A percentile compares a stretch with the other conserved stretches of the same genome.
These are phyloP conservation scores for Gloeostereum incarnatum DNA, from an alignment of 768 basidiomycete genomes.

Conservation along the genomic window DNA sequence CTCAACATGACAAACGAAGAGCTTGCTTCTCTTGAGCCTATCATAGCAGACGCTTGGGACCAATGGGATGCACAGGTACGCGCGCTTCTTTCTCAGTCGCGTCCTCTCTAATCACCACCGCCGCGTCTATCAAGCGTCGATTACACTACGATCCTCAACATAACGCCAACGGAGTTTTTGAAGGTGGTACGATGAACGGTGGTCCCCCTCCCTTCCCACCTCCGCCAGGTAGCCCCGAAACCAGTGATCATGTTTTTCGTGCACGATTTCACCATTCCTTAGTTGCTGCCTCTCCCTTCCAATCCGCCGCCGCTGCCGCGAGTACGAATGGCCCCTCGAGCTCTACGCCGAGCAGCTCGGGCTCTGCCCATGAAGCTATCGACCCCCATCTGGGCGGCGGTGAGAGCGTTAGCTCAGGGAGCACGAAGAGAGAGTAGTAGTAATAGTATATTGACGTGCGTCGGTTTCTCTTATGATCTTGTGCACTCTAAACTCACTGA, in stretches of 20 bases:
- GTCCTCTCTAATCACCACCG: constrained; percentile 3
- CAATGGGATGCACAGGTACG: constrained; percentile 77
- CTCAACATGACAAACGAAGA: constrained; percentile 75
- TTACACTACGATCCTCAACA: constrained; percentile 28
- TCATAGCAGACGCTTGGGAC: constrained; percentile 81
- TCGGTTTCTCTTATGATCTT: no score
- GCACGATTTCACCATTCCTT: constrained; percentile 44
- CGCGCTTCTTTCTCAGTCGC: constrained; percentile 6
- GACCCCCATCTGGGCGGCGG: constrained; percentile 1
- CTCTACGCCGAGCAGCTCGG: background rate
- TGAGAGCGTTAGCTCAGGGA: no score
- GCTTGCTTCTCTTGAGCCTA: constrained; percentile 65
- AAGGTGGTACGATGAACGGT: constrained; percentile 13
- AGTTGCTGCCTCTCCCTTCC: constrained; percentile 38
- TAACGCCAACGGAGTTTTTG: background rate
- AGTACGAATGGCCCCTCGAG: background rate
- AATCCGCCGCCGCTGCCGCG: constrained; percentile 6
- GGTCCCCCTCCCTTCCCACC: constrained; percentile 13
- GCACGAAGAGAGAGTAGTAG: no score
- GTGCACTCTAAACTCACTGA: no score
- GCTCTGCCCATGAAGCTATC: background rate
- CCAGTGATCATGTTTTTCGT: constrained; percentile 30
- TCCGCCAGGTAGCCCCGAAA: constrained; percentile 18
- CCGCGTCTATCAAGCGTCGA: constrained; percentile 24
- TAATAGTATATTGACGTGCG: no score